These are phyloP conservation scores for Suillus americanus DNA, from an alignment of 768 basidiomycete species.

Conservation along the genomic window DNA sequence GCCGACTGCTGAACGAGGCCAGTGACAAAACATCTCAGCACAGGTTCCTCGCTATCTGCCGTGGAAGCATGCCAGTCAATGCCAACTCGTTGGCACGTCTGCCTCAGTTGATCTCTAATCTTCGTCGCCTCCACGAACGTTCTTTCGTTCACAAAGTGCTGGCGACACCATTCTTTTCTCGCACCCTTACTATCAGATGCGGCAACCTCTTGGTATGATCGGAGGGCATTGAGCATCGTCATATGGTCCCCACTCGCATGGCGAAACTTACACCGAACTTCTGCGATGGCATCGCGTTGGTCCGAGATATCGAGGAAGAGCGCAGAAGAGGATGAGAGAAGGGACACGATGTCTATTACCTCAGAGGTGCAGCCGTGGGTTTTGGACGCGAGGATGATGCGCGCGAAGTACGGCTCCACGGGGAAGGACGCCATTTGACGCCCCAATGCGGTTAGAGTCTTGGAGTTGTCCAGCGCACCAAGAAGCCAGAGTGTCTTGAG, in stretches of 20 bases:
- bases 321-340: constrained; percentile 79
- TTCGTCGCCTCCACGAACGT: constrained; percentile 76
- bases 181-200: constrained; percentile 44
- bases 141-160: constrained; percentile 80
- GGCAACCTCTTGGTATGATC: constrained; percentile 74
- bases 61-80: constrained; percentile 61
- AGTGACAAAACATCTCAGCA: constrained; percentile 69
- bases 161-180: constrained; percentile 77
- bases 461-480: constrained; percentile 70
- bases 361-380: constrained; percentile 72
- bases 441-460: constrained; percentile 69
- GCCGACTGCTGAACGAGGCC: constrained; percentile 87
- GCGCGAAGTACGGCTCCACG: constrained; percentile 81
- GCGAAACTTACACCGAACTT: constrained; percentile 74
- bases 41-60: constrained; percentile 63
- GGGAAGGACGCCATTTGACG: constrained; percentile 89
- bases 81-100: constrained; percentile 56
- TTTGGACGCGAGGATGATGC: constrained; percentile 77
- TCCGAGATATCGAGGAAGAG: constrained; percentile 79
- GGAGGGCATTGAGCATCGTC: constrained; percentile 82
- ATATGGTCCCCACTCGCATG: constrained; percentile 90
- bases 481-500: constrained; percentile 76
- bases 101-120: constrained; percentile 76
- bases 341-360: constrained; percentile 80
- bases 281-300: constrained; percentile 68